These are phyloP conservation scores for Datisca glomerata DNA, from an alignment of 306 rosid genomes.

Conservation along the genomic window DNA sequence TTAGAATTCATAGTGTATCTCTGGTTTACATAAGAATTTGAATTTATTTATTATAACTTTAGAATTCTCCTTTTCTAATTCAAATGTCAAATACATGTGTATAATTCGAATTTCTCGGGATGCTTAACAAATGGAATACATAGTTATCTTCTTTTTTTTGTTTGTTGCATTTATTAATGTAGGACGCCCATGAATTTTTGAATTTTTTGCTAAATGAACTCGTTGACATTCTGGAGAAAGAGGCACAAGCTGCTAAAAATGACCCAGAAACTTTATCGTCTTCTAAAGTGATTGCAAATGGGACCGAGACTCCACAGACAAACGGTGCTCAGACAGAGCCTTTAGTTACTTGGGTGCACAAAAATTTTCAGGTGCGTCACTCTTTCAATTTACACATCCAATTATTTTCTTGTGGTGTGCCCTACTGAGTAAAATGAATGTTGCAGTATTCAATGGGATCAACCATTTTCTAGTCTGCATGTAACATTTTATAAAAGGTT, in stretches of 20 bases:
- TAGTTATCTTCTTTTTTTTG: slow-evolving; percentile 9
- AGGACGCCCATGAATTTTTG: slow-evolving; percentile 99
- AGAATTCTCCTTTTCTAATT: background rate
- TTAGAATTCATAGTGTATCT: no score
- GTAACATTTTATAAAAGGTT: no score
- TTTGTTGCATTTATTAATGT: slow-evolving; percentile 18
- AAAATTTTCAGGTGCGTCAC: slow-evolving; percentile 83
- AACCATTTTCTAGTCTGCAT: no score
- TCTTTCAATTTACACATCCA: background rate
- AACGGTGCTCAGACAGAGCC: slow-evolving; percentile 85
- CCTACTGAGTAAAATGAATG: background rate
- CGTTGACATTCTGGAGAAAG: slow-evolving; percentile 98
- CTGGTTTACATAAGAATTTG: background rate
- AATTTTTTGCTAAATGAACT: slow-evolving; percentile 97
- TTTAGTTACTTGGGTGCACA: slow-evolving; percentile 96
- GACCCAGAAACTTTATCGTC: slow-evolving; percentile 73
- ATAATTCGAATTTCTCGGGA: background rate
- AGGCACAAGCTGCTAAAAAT: slow-evolving; percentile 67
- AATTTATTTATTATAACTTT: background rate
- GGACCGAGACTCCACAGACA: slow-evolving; percentile 46
- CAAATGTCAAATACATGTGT: background rate
- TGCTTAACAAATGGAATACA: background rate
- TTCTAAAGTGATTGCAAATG: slow-evolving; percentile 60
- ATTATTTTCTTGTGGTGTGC: background rate
- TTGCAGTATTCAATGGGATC: background rate